phyloP scores from a whole-genome alignment of 192 early-diverging fungal species.

The Coemansia sp. region DNA sequence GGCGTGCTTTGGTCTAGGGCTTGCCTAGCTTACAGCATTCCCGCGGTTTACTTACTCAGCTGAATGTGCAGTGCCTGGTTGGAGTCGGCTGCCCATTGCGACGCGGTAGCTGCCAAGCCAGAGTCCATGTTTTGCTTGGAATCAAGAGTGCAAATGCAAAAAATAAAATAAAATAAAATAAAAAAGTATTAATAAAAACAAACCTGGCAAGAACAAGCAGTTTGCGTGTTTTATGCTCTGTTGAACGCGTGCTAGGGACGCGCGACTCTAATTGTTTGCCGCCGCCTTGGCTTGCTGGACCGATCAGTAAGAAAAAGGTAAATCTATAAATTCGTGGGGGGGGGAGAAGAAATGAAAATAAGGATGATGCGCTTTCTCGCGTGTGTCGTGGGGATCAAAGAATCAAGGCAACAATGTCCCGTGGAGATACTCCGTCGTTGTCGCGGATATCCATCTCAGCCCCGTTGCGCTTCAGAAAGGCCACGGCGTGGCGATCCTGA shows the following conservation, averaged over 20 bases:
- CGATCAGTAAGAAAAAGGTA: too few relatives aligned
- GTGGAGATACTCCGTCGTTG: slow-evolving; percentile 45
- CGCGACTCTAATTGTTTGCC: too few relatives aligned
- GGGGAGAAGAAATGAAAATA: too few relatives aligned
- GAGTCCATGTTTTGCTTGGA: slow-evolving; percentile 26
- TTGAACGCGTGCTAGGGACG: too few relatives aligned
- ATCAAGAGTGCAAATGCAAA: not conserved
- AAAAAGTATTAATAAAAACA: too few relatives aligned
- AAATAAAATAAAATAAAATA: slow-evolving; percentile 1
- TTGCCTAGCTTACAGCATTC: not conserved
- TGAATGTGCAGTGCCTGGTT: slow-evolving; percentile 39
- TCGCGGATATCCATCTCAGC: slow-evolving; percentile 38
- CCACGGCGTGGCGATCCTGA: slow-evolving; percentile 33
- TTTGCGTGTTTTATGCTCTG: too few relatives aligned
- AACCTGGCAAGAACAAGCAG: too few relatives aligned
- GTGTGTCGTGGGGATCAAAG: too few relatives aligned
- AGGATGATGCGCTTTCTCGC: too few relatives aligned
- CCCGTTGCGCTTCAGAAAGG: slow-evolving; percentile 38
- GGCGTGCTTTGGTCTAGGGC: too few relatives aligned
- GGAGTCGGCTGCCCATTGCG: slow-evolving; percentile 42
- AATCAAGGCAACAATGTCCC: slow-evolving; percentile 42
- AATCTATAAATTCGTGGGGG: too few relatives aligned
- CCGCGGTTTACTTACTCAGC: slow-evolving; percentile 18
- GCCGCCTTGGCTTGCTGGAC: too few relatives aligned
- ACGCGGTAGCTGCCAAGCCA: slow-evolving; percentile 22